Conservation (phyloP, 805 yeast genomes). For the Nakazawaea sp. region DNA sequence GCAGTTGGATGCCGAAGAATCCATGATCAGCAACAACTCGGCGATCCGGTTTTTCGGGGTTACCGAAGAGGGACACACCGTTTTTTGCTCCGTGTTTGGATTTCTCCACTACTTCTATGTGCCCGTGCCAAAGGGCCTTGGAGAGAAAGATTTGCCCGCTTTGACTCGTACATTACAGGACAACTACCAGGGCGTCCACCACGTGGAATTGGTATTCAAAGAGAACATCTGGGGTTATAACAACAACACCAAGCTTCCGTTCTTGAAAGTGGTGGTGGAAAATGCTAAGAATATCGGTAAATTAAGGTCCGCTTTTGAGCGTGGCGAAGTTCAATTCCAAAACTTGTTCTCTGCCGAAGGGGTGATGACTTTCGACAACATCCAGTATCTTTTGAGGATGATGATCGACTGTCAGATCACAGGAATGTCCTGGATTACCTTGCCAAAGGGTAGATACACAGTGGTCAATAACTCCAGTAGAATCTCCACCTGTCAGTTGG, state of each 20-base stretch:
- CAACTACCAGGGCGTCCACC: conserved; percentile 51
- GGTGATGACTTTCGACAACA: conserved; percentile 78
- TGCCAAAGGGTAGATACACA: conserved; percentile 68
- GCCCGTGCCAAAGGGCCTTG: conserved; percentile 80
- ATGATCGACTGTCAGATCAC: conserved; percentile 91
- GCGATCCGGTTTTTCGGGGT: conserved; percentile 88
- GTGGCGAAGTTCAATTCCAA: conserved; percentile 65
- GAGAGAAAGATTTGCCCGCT: conserved; percentile 41
- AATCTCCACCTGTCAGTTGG: conserved; percentile 81
- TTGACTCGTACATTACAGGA: conserved; percentile 40
- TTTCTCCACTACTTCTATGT: conserved; percentile 87
- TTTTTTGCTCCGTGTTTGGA: conserved; percentile 83
- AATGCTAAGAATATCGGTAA: conserved; percentile 63
- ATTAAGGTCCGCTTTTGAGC: conserved; percentile 75
- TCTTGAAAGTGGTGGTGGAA: conserved; percentile 63
- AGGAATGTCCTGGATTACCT: conserved; percentile 96
- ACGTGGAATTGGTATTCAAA: conserved; percentile 58
- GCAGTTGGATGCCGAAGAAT: conserved; percentile 93
- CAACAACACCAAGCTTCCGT: conserved; percentile 72
- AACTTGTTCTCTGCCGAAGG: conserved; percentile 55
- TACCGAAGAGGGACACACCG: conserved; percentile 80
- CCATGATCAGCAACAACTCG: conserved; percentile 43
- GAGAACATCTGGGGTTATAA: conserved; percentile 94
- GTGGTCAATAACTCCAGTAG: conserved; percentile 28
- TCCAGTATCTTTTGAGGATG: conserved; percentile 75